phyloP scores from a whole-genome alignment of 805 yeast species.

The Starmerella gropengiesseri region DNA sequence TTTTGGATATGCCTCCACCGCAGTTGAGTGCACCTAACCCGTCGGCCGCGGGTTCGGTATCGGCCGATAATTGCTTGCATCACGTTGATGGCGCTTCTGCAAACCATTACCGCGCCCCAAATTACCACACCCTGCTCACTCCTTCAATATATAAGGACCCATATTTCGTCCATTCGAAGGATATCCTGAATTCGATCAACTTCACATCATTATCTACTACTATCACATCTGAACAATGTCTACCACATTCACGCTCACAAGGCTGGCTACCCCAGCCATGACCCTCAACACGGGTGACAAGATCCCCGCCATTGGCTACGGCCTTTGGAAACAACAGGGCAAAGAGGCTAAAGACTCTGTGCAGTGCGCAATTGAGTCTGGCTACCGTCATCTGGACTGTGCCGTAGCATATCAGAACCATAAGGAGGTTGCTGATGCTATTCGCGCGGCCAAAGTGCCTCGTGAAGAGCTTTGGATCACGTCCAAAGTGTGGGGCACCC shows the following conservation, averaged over 20 bases:
- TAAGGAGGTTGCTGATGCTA: conserved; percentile 43
- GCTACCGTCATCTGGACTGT: conserved; percentile 54
- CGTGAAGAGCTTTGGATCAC: conserved; percentile 59
- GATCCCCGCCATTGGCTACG: conserved; percentile 20
- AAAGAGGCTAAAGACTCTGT: conserved; percentile 33
- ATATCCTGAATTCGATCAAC: too few relatives aligned
- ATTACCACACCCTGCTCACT: too few relatives aligned
- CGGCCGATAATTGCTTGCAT: too few relatives aligned
- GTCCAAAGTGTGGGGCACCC: conserved; percentile 44
- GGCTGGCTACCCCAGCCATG: conserved; percentile 7
- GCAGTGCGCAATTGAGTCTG: conserved; percentile 47
- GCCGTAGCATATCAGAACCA: conserved; percentile 32
- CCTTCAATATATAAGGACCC: too few relatives aligned
- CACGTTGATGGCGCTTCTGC: too few relatives aligned
- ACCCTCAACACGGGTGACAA: conserved; percentile 12
- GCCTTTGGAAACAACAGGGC: conserved; percentile 14
- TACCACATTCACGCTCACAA: conserved; percentile 14
- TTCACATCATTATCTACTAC: background rate
- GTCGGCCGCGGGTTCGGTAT: too few relatives aligned
- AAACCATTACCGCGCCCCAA: too few relatives aligned
- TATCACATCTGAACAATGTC: conserved; percentile 1
- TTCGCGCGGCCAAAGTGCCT: conserved; percentile 35
- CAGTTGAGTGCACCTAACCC: too few relatives aligned
- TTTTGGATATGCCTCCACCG: too few relatives aligned
- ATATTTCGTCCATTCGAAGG: too few relatives aligned